Conservation (phyloP, 352 stramenopile species). For the Phytophthora chlamydospora region DNA sequence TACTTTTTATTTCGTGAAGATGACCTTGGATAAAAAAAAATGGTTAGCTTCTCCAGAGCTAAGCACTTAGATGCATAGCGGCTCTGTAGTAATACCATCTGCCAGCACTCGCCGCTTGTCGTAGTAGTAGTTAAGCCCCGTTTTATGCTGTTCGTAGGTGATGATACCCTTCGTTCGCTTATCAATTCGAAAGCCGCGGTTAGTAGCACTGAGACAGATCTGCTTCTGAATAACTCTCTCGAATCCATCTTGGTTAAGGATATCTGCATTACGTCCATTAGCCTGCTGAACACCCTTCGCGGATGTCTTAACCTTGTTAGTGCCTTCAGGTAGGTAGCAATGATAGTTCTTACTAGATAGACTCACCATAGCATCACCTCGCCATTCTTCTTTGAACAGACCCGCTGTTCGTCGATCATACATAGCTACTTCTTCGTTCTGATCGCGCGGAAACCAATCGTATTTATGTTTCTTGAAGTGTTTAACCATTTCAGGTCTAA, state of each 20-base stretch:
- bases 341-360: conserved; percentile 21
- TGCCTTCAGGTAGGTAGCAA: conserved; percentile 8
- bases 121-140: no score
- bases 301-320: conserved; percentile 2
- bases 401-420: conserved; percentile 12
- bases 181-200: no score
- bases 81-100: no score
- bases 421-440: not conserved
- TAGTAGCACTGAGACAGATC: no score
- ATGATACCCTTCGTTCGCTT: no score
- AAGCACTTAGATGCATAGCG: no score
- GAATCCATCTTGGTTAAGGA: not conserved
- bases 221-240: no score
- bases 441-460: conserved; percentile 21
- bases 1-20: no score
- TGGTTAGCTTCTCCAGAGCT: no score
- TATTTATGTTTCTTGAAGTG: conserved; percentile 15
- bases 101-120: no score
- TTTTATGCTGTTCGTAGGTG: no score
- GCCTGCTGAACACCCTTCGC: not conserved
- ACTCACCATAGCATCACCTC: conserved; percentile 10
- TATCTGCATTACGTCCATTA: not conserved
- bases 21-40: no score
- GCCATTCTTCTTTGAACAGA: conserved; percentile 29
- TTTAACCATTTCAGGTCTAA: conserved; percentile 9